phyloP scores from a whole-genome alignment of 257 asterid species.

The Fraxinus cuspidata region DNA sequence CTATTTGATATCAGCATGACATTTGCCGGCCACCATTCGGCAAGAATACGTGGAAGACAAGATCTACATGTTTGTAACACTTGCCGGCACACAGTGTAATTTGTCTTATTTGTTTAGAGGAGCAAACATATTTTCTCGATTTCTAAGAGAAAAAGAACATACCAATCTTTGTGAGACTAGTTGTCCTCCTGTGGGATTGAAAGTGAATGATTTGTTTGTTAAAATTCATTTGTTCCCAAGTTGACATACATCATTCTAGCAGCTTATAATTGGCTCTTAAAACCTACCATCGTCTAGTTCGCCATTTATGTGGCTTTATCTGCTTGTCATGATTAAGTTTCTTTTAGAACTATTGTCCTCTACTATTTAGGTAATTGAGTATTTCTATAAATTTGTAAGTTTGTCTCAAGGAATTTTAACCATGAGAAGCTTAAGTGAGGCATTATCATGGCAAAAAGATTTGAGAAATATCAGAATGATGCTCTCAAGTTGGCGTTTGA shows the following conservation, averaged over 20 bases:
- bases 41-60: neutral
- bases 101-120: no score
- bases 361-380: neutral
- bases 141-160: neutral
- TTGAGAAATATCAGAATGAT: slow-evolving; percentile 10
- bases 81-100: neutral
- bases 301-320: neutral
- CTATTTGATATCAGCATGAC: neutral
- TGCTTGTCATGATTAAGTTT: slow-evolving; percentile 1
- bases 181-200: neutral
- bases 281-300: neutral
- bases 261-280: neutral
- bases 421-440: slow-evolving; percentile 3
- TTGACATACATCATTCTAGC: neutral
- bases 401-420: neutral
- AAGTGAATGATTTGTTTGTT: neutral
- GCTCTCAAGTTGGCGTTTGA: slow-evolving; percentile 24
- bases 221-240: neutral
- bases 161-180: neutral
- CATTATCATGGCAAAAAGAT: slow-evolving; percentile 28
- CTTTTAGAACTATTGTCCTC: neutral
- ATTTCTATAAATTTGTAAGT: slow-evolving; percentile 5
- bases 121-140: neutral
- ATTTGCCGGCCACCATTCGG: neutral
- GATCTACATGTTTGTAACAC: neutral